Evolutionary conservation across 208 protist species (phyloP).

Genomic region (Trypanosoma melophagium): DNA sequence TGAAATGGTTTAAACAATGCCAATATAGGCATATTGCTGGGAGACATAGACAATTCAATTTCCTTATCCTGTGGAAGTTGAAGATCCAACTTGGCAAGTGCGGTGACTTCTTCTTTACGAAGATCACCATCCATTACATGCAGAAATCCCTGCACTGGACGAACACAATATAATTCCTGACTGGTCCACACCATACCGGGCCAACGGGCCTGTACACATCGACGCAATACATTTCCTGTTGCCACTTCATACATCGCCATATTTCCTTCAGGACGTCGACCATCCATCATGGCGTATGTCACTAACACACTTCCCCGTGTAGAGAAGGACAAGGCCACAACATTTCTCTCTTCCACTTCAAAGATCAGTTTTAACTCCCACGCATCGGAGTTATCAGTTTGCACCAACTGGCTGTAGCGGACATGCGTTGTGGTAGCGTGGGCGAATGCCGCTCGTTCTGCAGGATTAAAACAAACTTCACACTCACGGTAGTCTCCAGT

Average conservation of each 20-base stretch:
- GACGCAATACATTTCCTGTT: slow-evolving; percentile 52
- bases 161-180: slow-evolving; percentile 62
- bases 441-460: slow-evolving; percentile 50
- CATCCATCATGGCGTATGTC: slow-evolving; percentile 80
- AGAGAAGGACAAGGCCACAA: slow-evolving; percentile 69
- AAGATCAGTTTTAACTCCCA: slow-evolving; percentile 50
- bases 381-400: slow-evolving; percentile 10
- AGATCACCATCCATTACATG: slow-evolving; percentile 66
- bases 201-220: slow-evolving; percentile 79
- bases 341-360: slow-evolving; percentile 58
- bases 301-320: slow-evolving; percentile 68
- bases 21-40: slow-evolving; percentile 53
- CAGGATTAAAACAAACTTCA: slow-evolving; percentile 73
- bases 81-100: slow-evolving; percentile 72
- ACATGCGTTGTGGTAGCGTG: slow-evolving; percentile 77
- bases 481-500: slow-evolving; percentile 82
- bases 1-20: slow-evolving; percentile 84
- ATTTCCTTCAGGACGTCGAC: slow-evolving; percentile 77
- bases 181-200: slow-evolving; percentile 76
- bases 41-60: slow-evolving; percentile 60
- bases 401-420: slow-evolving; percentile 59
- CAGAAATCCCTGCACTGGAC: slow-evolving; percentile 69
- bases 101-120: slow-evolving; percentile 13
- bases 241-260: slow-evolving; percentile 60
- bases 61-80: slow-evolving; percentile 82